A percentile compares a stretch with the other conserved stretches of the same genome.
Conservation (phyloP, 305 asterid species). For the Fraxinus sp. region DNA sequence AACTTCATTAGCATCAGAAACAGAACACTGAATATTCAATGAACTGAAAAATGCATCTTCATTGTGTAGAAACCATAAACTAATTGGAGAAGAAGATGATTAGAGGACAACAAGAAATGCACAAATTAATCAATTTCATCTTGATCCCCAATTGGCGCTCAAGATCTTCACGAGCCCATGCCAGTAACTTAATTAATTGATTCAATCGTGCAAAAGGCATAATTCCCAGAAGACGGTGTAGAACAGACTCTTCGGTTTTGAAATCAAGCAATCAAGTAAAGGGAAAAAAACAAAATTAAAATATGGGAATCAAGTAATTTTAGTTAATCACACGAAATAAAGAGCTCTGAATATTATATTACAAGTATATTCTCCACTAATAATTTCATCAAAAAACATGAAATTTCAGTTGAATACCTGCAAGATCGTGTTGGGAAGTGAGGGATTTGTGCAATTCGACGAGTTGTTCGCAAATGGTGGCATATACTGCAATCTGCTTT, state of each 20-base stretch:
- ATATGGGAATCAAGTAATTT: not conserved
- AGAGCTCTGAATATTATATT: not conserved
- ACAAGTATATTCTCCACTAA: not conserved
- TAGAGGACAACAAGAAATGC: not conserved
- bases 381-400: not conserved
- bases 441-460: conserved; percentile 88
- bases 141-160: not conserved
- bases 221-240: not conserved
- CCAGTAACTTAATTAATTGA: not conserved
- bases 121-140: not conserved
- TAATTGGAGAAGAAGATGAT: not conserved
- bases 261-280: not conserved
- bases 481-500: conserved; percentile 89
- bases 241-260: not conserved
- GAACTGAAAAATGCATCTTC: not conserved
- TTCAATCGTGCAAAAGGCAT: not conserved
- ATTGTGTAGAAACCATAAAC: not conserved
- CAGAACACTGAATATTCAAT: not conserved
- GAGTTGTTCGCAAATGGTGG: conserved; percentile 87
- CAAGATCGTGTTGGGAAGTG: conserved; percentile 82
- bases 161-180: not conserved
- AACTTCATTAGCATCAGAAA: not conserved
- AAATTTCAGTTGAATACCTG: conserved; percentile 41
- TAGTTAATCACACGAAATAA: not conserved
- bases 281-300: not conserved